Evolutionary conservation across 495 filamentous ascomycete species (phyloP).

Genomic region (Amphirosellinia nigrospora): DNA sequence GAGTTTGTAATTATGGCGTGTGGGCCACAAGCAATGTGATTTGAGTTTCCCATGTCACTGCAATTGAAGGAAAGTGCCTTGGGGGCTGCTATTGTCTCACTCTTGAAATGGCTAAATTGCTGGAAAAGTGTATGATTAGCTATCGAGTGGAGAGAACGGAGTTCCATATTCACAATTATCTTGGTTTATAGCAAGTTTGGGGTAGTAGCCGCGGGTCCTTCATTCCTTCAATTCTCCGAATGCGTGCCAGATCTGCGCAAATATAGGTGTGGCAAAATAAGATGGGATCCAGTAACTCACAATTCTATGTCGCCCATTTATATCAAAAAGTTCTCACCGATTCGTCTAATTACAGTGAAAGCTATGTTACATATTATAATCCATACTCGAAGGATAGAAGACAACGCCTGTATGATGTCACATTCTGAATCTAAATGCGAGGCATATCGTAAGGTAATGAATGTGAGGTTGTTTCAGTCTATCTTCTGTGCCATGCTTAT

Average conservation of each 20-base stretch:
- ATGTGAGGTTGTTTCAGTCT: neutral
- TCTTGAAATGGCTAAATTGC: neutral
- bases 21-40: neutral
- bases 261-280: neutral
- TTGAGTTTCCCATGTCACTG: neutral
- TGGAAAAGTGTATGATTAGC: neutral
- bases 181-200: neutral
- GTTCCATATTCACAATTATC: neutral
- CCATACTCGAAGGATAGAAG: neutral
- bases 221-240: constrained; percentile 19
- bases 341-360: neutral
- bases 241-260: neutral
- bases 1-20: neutral
- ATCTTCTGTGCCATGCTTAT: neutral
- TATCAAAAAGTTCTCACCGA: neutral
- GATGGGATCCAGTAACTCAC: neutral
- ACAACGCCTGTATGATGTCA: neutral
- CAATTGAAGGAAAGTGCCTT: neutral
- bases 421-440: neutral
- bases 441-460: neutral
- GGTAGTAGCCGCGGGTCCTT: constrained; percentile 12
- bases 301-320: neutral
- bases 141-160: neutral
- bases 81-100: neutral
- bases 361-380: neutral